phyloP scores from a whole-genome alignment of 371 early-diverging fungal genomes.

The Vairimorpha necatrix region DNA sequence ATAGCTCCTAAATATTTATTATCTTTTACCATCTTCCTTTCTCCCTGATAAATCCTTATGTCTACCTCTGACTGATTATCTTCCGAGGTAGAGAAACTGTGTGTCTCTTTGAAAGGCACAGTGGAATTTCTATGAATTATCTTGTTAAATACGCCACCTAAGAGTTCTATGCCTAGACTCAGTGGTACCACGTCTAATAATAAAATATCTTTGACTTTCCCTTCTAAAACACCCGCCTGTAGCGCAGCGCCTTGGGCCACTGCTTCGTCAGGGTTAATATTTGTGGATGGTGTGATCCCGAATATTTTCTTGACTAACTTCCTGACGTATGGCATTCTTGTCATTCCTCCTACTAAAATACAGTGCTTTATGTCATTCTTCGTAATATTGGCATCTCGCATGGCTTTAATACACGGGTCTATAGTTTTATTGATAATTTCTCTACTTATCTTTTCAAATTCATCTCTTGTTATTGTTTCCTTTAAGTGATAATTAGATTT shows the following conservation, averaged over 20 bases:
- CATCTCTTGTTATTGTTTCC: constrained; percentile 76
- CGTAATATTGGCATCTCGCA: constrained; percentile 82
- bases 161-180: constrained; percentile 74
- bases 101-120: constrained; percentile 95
- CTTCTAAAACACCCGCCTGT: constrained; percentile 91
- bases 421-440: constrained; percentile 79
- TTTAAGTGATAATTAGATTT: constrained; percentile 89
- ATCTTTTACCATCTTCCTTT: constrained; percentile 85
- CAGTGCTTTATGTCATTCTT: constrained; percentile 80
- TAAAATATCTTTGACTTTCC: constrained; percentile 82
- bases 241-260: constrained; percentile 97
- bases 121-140: constrained; percentile 95
- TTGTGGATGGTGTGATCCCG: constrained; percentile 78
- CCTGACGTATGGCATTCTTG: constrained; percentile 89
- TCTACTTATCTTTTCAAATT: constrained; percentile 76
- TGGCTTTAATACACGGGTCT: constrained; percentile 83
- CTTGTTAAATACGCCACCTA: constrained; percentile 87
- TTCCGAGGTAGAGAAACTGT: constrained; percentile 94
- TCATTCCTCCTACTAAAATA: constrained; percentile 97
- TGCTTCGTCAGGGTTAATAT: constrained; percentile 96
- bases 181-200: constrained; percentile 93
- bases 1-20: constrained; percentile 94
- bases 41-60: constrained; percentile 95
- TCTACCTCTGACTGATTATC: constrained; percentile 95
- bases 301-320: constrained; percentile 81